phyloP scores from a whole-genome alignment of 73 alveolate genomes.

The Uronychia binucleata region DNA sequence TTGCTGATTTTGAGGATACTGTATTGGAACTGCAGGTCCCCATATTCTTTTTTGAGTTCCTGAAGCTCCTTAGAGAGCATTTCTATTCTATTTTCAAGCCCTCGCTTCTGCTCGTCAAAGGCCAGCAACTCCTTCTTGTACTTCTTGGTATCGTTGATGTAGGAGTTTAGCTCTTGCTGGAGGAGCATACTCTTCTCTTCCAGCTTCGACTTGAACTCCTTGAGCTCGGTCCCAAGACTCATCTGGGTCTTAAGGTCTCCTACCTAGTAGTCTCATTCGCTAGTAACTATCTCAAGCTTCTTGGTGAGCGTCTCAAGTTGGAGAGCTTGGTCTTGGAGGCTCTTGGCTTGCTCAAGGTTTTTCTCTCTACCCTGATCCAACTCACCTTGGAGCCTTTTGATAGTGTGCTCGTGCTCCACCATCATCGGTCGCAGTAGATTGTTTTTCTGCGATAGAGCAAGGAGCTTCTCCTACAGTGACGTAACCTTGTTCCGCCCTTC shows the following conservation, averaged over 20 bases:
- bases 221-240: not conserved
- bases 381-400: not conserved
- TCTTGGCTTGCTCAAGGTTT: not conserved
- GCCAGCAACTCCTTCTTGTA: not conserved
- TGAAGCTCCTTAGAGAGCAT: not conserved
- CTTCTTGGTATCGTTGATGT: not conserved
- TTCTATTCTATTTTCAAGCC: not conserved
- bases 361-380: not conserved
- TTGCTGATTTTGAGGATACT: not conserved
- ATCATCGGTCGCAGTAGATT: not conserved
- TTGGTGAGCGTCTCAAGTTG: not conserved
- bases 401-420: not conserved
- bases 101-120: not conserved
- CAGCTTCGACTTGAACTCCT: not conserved
- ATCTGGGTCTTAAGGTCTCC: too few relatives aligned
- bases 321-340: not conserved
- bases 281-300: not conserved
- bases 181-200: not conserved
- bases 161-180: not conserved
- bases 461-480: not conserved
- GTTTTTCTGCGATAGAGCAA: not conserved
- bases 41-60: not conserved
- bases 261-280: not conserved
- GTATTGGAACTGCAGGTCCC: not conserved
- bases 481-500: not conserved